Conservation (phyloP, 2,329 filamentous ascomycete species). For the Neopestalotiopsis sp. region DNA sequence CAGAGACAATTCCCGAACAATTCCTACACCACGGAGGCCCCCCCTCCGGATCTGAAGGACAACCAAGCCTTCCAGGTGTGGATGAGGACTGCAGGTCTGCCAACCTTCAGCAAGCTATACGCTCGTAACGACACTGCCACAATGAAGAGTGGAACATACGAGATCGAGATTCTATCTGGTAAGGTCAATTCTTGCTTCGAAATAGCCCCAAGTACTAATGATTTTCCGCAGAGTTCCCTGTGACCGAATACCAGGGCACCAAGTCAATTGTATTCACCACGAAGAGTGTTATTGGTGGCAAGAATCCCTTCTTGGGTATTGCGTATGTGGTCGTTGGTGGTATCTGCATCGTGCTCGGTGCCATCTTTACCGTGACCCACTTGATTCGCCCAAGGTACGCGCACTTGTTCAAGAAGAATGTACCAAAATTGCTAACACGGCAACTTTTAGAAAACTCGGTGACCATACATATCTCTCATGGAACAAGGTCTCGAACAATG, state of each 20-base stretch:
- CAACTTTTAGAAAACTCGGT: constrained; percentile 78
- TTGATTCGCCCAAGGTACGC: constrained; percentile 83
- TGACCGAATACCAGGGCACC: constrained; percentile 78
- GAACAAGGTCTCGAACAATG: constrained; percentile 87
- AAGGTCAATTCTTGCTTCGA: constrained; percentile 44
- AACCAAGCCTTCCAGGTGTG: constrained; percentile 94
- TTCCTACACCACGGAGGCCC: constrained; percentile 68
- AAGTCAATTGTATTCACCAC: constrained; percentile 92
- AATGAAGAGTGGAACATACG: constrained; percentile 76
- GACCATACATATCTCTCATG: constrained; percentile 97
- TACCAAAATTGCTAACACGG: constrained; percentile 10
- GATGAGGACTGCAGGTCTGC: constrained; percentile 96
- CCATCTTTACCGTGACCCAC: constrained; percentile 87
- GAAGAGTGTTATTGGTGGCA: constrained; percentile 89
- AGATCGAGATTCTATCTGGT: constrained; percentile 80
- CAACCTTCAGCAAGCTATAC: constrained; percentile 92
- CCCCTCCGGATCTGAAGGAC: constrained; percentile 73
- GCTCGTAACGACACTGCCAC: constrained; percentile 75
- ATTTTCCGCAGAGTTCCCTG: constrained; percentile 72
- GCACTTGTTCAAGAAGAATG: constrained; percentile 27
- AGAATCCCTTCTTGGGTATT: constrained; percentile 95
- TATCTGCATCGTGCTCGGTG: constrained; percentile 86
- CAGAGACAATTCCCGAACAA: constrained; percentile 67
- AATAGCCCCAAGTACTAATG: background rate
- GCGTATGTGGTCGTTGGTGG: constrained; percentile 94